phyloP scores from a whole-genome alignment of 1,284 basidiomycete genomes.

The Malassezia nana region DNA sequence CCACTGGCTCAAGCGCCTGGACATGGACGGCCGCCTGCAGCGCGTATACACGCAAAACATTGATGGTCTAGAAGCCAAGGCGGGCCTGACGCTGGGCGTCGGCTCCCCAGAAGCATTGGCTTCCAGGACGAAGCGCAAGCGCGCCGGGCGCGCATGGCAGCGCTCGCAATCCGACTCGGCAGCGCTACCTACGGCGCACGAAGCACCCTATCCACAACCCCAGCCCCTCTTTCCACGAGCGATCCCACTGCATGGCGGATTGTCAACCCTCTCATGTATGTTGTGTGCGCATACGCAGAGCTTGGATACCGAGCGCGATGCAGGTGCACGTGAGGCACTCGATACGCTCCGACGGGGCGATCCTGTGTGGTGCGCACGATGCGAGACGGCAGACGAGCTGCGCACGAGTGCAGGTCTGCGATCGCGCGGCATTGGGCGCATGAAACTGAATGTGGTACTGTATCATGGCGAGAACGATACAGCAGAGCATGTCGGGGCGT shows the following conservation, averaged over 20 bases:
- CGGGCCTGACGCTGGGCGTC: slow-evolving; percentile 56
- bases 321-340: slow-evolving; percentile 27
- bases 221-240: slow-evolving; percentile 56
- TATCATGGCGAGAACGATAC: slow-evolving; percentile 80
- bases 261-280: slow-evolving; percentile 69
- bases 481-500: slow-evolving; percentile 62
- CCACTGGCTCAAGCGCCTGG: slow-evolving; percentile 72
- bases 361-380: slow-evolving; percentile 69
- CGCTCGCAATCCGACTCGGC: slow-evolving; percentile 37
- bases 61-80: slow-evolving; percentile 75
- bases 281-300: slow-evolving; percentile 59
- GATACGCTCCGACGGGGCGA: slow-evolving; percentile 52
- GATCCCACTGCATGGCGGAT: slow-evolving; percentile 79
- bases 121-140: slow-evolving; percentile 8
- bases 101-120: slow-evolving; percentile 16
- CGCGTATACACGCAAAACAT: slow-evolving; percentile 92
- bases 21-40: slow-evolving; percentile 70
- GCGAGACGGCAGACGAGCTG: slow-evolving; percentile 60
- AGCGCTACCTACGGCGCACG: slow-evolving; percentile 21
- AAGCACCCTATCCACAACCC: neutral
- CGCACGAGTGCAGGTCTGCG: slow-evolving; percentile 69
- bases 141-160: slow-evolving; percentile 1
- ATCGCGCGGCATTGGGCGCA: slow-evolving; percentile 65
- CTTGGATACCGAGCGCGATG: slow-evolving; percentile 21
- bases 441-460: slow-evolving; percentile 77